Percentiles rank a stretch among this genome's conserved stretches.
These are phyloP conservation scores for Nannochloropsis gaditana DNA, from an alignment of 108 stramenopile genomes.

Conservation along the genomic window DNA sequence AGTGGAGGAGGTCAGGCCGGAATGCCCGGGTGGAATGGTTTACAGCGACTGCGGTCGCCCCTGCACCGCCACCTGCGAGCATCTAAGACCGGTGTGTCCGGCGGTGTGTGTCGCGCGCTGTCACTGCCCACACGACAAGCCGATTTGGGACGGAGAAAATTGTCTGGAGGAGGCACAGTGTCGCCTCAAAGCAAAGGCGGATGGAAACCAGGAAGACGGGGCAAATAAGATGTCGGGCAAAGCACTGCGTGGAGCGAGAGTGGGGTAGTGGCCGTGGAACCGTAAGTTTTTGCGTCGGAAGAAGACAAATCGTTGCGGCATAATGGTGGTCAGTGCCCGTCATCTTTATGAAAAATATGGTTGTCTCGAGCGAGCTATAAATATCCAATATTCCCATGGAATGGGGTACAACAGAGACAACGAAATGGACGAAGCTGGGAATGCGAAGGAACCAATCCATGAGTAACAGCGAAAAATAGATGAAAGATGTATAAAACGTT, in stretches of 20 bases:
- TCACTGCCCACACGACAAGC: background rate
- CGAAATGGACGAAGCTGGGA: too few relatives aligned
- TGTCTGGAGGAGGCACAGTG: background rate
- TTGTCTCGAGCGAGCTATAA: too few relatives aligned
- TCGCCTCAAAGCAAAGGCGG: background rate
- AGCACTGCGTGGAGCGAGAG: background rate
- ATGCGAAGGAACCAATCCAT: too few relatives aligned
- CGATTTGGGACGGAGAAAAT: background rate
- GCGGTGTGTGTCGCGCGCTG: background rate
- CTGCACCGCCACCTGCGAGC: background rate
- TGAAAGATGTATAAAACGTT: too few relatives aligned
- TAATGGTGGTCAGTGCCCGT: too few relatives aligned
- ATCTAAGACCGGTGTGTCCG: background rate
- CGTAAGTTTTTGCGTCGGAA: too few relatives aligned
- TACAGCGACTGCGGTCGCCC: background rate
- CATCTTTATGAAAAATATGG: too few relatives aligned
- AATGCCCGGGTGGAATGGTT: conserved; percentile 11
- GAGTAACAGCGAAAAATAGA: too few relatives aligned
- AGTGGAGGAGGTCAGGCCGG: background rate
- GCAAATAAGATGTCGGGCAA: background rate
- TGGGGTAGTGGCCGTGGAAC: background rate
- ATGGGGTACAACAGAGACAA: too few relatives aligned
- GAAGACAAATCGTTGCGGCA: too few relatives aligned
- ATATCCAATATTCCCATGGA: too few relatives aligned
- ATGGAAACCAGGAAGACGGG: background rate